Base-by-base conservation (phyloP, 495 filamentous ascomycete genomes). In the Trichoderma reesei region DNA sequence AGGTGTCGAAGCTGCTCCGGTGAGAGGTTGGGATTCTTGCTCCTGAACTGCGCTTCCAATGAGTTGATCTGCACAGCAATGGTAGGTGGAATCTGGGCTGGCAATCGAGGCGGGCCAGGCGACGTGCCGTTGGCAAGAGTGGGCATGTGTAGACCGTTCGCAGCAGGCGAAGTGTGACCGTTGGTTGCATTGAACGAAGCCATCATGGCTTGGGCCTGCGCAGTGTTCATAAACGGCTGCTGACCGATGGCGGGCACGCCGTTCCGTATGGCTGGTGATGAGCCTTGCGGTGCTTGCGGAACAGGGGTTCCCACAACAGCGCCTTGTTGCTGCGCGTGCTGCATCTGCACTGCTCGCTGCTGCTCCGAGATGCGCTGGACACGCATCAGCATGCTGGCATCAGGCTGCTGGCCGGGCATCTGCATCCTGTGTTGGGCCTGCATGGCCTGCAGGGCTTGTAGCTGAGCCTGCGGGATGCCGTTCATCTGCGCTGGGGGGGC, bases 391-490 rank as follows among this genome's bases (percentile, higher is more conserved):
- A 83, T 71, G 63, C 77, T 76, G 42, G 82, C 73, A 60, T 90
- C 85, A 31, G 80, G 76, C 72, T 87, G 83, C 61, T 63, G 61
- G 11, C 38, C 18, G 8, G 31, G 39, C n/a, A 41, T 42, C 60
- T 61, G n/a, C 84, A 68, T 41, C 78, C 83, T 63, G 64, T 80
- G 46, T 36, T 51, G 42, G 14, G 85, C 51, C 46, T 83, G 75
- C 73, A 81, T 85, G 68, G 76, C 86, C 72, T 78, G 84, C 68
- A 82, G 80, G 63, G 73, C 80, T 70, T 76, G 79, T 59, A 88
- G 86, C 79, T 95, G 90, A 39, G 86, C 86, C 48, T 86, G 78
- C 67, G 87, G 89, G 56, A 88, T 86, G 66, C 92, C 79, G 68
- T 88, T 86, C 78, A 88, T 83, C 34, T 80, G 80, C 72, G 88